Evolutionary conservation across 2,329 filamentous ascomycete genomes (phyloP).

Genomic region (Epichloe glyceriae): DNA sequence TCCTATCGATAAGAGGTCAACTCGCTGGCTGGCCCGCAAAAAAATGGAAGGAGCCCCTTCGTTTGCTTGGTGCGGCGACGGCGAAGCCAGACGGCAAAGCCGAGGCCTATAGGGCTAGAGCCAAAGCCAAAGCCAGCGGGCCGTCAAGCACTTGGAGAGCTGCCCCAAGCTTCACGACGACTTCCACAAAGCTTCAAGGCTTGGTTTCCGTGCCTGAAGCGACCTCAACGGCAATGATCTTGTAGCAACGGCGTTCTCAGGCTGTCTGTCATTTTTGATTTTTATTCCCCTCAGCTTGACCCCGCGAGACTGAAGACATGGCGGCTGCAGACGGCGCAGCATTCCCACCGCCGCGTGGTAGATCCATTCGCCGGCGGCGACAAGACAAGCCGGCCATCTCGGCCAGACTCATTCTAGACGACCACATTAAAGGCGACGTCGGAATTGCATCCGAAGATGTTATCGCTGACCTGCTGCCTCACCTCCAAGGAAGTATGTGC

Average conservation of each 20-base stretch:
- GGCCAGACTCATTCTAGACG: slow-evolving; percentile 72
- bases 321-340: slow-evolving; percentile 17
- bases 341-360: slow-evolving; percentile 17
- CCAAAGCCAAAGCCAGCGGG: no score
- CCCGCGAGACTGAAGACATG: slow-evolving; percentile 10
- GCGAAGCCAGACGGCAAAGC: background rate
- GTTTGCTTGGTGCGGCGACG: background rate
- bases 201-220: background rate
- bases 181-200: background rate
- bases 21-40: no score
- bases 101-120: background rate
- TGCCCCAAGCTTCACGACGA: background rate
- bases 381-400: slow-evolving; percentile 64
- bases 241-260: background rate
- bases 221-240: background rate
- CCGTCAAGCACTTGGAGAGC: background rate
- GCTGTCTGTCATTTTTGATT: background rate
- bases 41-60: no score
- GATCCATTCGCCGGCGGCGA: slow-evolving; percentile 38
- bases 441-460: slow-evolving; percentile 81
- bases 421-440: slow-evolving; percentile 71
- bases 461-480: slow-evolving; percentile 67
- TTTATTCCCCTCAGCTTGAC: background rate
- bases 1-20: no score
- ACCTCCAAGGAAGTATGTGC: slow-evolving; percentile 38